Percentiles rank a stretch among this genome's conserved stretches.
Conservation (phyloP, 352 stramenopile species). For the Globisporangium nunn region DNA sequence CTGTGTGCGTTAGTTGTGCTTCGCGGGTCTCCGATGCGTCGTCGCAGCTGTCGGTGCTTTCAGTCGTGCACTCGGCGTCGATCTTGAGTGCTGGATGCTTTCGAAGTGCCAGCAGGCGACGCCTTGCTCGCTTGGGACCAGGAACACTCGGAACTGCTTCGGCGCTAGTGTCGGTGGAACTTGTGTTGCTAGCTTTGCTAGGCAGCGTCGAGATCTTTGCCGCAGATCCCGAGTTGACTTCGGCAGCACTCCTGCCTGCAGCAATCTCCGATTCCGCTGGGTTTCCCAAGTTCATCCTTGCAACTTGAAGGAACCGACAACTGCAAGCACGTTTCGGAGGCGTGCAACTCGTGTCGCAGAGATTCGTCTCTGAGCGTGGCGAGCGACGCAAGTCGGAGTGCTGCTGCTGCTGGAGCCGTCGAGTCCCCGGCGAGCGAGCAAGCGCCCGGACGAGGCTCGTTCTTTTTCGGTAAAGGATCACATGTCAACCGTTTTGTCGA, state of each 20-base stretch:
- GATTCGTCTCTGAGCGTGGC: neutral
- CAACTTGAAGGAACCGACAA: neutral
- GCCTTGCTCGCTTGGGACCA: neutral
- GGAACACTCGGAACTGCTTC: neutral
- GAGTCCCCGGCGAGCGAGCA: neutral
- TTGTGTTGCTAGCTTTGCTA: neutral
- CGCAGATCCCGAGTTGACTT: neutral
- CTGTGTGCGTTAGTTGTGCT: neutral
- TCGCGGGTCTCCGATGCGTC: slow-evolving; percentile 8
- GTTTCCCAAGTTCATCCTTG: slow-evolving; percentile 4
- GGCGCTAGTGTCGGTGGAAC: neutral
- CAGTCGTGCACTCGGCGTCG: slow-evolving; percentile 8
- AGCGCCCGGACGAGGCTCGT: neutral
- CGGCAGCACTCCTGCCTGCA: neutral
- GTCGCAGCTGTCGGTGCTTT: neutral
- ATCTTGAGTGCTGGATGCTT: slow-evolving; percentile 14
- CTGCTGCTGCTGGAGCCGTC: neutral
- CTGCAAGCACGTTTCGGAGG: neutral
- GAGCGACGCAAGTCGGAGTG: neutral
- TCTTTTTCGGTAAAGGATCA: slow-evolving; percentile 4
- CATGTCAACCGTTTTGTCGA: neutral
- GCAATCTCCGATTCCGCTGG: neutral
- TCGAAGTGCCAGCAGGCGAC: slow-evolving; percentile 5
- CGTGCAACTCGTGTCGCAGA: neutral
- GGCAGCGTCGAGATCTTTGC: neutral